A percentile compares a stretch with the other conserved stretches of the same genome.
Conservation (phyloP, 805 yeast species). For the Wilhelminamyces savonicus region DNA sequence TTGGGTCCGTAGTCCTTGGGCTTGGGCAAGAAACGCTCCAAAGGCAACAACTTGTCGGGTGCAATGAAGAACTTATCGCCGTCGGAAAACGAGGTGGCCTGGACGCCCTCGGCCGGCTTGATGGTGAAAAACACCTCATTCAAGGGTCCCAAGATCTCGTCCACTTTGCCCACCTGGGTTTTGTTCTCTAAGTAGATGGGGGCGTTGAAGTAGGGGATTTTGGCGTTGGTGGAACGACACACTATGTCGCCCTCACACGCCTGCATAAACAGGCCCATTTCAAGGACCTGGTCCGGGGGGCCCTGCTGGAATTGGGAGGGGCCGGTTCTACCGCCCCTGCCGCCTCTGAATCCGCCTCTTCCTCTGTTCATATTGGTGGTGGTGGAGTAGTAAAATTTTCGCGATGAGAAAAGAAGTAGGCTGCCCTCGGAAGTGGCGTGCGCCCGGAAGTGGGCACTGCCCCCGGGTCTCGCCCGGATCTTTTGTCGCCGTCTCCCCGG, state of each 20-base stretch:
- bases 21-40: slow-evolving; percentile 95
- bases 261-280: slow-evolving; percentile 90
- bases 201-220: slow-evolving; percentile 97
- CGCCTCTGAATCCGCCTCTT: slow-evolving; percentile 64
- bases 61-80: slow-evolving; percentile 97
- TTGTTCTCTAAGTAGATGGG: slow-evolving; percentile 96
- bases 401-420: too few relatives aligned
- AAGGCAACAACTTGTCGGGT: slow-evolving; percentile 89
- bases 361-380: slow-evolving; percentile 57
- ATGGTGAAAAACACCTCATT: slow-evolving; percentile 98
- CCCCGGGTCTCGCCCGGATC: too few relatives aligned
- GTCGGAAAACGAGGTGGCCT: slow-evolving; percentile 84
- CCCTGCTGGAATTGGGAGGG: slow-evolving; percentile 73
- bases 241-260: slow-evolving; percentile 96
- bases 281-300: slow-evolving; percentile 92
- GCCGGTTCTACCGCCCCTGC: slow-evolving; percentile 67
- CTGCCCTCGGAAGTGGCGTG: too few relatives aligned
- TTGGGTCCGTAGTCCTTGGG: slow-evolving; percentile 85
- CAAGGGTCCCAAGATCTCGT: slow-evolving; percentile 95
- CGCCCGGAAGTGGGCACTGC: too few relatives aligned
- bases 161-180: slow-evolving; percentile 94
- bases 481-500: too few relatives aligned
- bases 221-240: slow-evolving; percentile 89
- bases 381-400: slow-evolving; percentile 1
- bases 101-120: slow-evolving; percentile 94